These are phyloP conservation scores for Arthrobotrys musiformis DNA, from an alignment of 2,329 filamentous ascomycete genomes.

Conservation along the genomic window DNA sequence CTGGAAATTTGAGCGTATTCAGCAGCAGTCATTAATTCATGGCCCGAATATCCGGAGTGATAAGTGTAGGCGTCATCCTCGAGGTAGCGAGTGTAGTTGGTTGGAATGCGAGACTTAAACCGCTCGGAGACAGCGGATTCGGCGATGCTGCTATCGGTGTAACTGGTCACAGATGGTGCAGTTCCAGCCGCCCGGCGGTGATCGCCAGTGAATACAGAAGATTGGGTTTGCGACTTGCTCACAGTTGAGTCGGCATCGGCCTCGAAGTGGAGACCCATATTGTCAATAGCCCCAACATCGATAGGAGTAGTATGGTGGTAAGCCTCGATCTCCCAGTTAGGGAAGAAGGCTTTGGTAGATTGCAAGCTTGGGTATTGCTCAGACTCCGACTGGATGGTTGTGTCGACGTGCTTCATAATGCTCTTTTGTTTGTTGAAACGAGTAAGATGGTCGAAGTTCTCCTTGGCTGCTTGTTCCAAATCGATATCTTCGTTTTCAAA, in stretches of 20 bases:
- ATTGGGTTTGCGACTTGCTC: constrained; percentile 53
- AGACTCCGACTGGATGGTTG: constrained; percentile 21
- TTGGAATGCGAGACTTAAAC: constrained; percentile 36
- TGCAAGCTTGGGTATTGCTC: constrained; percentile 43
- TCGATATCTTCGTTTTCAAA: constrained; percentile 54
- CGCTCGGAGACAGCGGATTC: constrained; percentile 46
- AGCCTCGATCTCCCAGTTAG: constrained; percentile 47
- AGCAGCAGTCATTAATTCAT: constrained; percentile 15
- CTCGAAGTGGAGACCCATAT: constrained; percentile 45
- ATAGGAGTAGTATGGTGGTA: constrained; percentile 29
- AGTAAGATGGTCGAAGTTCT: constrained; percentile 52
- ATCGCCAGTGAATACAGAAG: constrained; percentile 46
- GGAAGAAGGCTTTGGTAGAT: constrained; percentile 46
- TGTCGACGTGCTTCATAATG: constrained; percentile 52
- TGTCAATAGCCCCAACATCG: constrained; percentile 20
- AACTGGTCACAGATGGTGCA: constrained; percentile 49
- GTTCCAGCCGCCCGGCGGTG: constrained; percentile 33
- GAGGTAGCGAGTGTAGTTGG: constrained; percentile 33
- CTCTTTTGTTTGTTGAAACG: constrained; percentile 56
- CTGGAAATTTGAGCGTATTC: constrained; percentile 29
- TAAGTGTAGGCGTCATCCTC: constrained; percentile 35
- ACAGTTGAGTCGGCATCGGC: constrained; percentile 44
- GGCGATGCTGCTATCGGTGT: constrained; percentile 51
- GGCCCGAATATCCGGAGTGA: neutral
- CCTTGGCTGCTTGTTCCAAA: constrained; percentile 49